phyloP scores from a whole-genome alignment of 768 basidiomycete species.

The Lactarius quietus region DNA sequence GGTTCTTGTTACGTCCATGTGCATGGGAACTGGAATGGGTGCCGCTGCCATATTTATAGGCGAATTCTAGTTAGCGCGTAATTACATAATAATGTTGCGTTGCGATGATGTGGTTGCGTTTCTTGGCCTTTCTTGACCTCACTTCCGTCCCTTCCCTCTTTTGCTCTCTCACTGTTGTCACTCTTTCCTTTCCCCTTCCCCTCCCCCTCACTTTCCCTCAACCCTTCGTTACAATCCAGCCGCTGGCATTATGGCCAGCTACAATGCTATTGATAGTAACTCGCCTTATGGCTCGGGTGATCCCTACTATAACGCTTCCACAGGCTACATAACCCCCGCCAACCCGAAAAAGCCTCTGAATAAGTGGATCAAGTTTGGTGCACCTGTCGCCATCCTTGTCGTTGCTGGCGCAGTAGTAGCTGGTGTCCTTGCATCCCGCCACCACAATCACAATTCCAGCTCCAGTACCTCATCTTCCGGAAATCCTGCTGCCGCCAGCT shows the following conservation, averaged over 20 bases:
- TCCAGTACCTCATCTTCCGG: slow-evolving; percentile 27
- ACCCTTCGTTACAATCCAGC: slow-evolving; percentile 15
- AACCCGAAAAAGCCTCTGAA: slow-evolving; percentile 51
- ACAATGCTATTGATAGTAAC: slow-evolving; percentile 34
- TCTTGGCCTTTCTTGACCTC: not conserved
- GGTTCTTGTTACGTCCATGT: slow-evolving; percentile 88
- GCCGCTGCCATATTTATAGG: slow-evolving; percentile 72
- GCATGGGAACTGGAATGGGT: slow-evolving; percentile 91
- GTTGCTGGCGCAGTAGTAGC: slow-evolving; percentile 69
- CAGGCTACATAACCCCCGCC: slow-evolving; percentile 60
- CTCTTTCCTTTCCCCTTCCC: slow-evolving; percentile 23
- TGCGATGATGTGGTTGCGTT: not conserved
- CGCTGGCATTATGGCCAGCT: slow-evolving; percentile 39
- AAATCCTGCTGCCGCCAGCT: slow-evolving; percentile 46
- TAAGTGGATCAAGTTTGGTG: slow-evolving; percentile 73
- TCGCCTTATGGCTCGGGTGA: slow-evolving; percentile 59
- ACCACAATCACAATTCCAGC: slow-evolving; percentile 34
- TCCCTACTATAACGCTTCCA: slow-evolving; percentile 65
- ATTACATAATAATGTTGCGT: not conserved
- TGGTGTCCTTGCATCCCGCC: slow-evolving; percentile 70
- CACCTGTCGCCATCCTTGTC: slow-evolving; percentile 62
- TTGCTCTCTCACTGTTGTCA: slow-evolving; percentile 13
- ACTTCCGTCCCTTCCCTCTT: not conserved
- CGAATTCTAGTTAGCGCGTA: slow-evolving; percentile 35
- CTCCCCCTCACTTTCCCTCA: slow-evolving; percentile 4